A percentile compares a stretch with the other conserved stretches of the same genome.
These are phyloP conservation scores for Beverwykella pulmonaria DNA, from an alignment of 495 filamentous ascomycete genomes.

Conservation along the genomic window DNA sequence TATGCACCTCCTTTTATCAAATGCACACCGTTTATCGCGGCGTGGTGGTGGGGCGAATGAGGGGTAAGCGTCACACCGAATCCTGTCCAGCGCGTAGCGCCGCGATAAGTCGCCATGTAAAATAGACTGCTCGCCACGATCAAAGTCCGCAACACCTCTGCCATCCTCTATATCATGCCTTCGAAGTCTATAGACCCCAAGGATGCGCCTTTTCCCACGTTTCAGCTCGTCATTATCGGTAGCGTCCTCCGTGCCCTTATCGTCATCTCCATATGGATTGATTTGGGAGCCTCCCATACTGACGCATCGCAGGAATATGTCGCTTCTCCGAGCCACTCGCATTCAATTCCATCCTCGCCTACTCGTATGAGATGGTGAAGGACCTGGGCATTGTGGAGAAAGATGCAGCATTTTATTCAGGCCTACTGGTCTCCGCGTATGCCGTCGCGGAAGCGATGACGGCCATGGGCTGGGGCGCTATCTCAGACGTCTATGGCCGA, in stretches of 20 bases:
- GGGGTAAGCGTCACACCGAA: no score
- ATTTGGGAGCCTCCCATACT: background rate
- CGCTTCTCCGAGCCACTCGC: slow-evolving; percentile 41
- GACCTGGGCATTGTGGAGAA: slow-evolving; percentile 27
- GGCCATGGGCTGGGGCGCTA: slow-evolving; percentile 27
- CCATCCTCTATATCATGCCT: no score
- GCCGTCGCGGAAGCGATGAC: slow-evolving; percentile 35
- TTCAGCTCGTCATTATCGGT: slow-evolving; percentile 21
- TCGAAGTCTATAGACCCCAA: background rate
- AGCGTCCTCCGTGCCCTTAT: background rate
- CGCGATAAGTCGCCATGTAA: no score
- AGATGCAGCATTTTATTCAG: slow-evolving; percentile 36
- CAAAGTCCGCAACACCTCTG: no score
- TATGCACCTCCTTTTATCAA: no score
- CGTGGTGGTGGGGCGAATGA: no score
- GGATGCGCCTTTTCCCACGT: slow-evolving; percentile 7
- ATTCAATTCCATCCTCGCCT: slow-evolving; percentile 40
- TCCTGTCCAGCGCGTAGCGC: no score
- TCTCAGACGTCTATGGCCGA: slow-evolving; percentile 31
- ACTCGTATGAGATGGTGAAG: slow-evolving; percentile 37
- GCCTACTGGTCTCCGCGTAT: slow-evolving; percentile 37
- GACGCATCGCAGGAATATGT: slow-evolving; percentile 31
- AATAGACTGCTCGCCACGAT: no score
- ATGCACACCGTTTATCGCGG: no score
- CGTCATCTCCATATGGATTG: background rate